A percentile compares a stretch with the other conserved stretches of the same genome.
phyloP scores from a whole-genome alignment of 176 grass and related monocot species.

The Dendrocalamus sinicus region DNA sequence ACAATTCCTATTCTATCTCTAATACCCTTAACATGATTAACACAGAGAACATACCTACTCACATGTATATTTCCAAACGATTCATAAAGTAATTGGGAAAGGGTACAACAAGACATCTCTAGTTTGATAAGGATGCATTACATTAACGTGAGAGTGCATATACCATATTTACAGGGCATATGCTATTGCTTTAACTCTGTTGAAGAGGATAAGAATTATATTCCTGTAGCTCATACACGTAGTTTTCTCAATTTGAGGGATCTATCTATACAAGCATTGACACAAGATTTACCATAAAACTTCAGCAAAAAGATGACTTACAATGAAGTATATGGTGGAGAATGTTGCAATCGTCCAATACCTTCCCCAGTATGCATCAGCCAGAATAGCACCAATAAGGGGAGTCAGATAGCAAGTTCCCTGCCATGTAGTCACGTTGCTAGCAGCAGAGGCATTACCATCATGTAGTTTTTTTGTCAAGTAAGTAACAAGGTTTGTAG shows the following conservation, averaged over 20 bases:
- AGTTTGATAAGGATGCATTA: conserved; percentile 9
- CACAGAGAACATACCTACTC: background rate
- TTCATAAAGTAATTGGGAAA: conserved; percentile 11
- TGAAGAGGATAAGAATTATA: background rate
- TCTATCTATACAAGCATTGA: conserved; percentile 4
- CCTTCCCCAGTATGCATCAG: conserved; percentile 90
- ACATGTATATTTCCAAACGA: background rate
- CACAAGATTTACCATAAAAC: background rate
- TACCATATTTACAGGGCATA: background rate
- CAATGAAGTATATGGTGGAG: conserved; percentile 84
- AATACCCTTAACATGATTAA: too few species aligned
- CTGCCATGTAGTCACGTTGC: conserved; percentile 79
- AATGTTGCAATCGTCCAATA: conserved; percentile 89
- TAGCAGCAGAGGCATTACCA: conserved; percentile 83
- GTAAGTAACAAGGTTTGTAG: conserved; percentile 86
- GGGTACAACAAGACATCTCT: background rate
- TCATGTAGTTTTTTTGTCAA: conserved; percentile 82
- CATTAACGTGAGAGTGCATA: background rate
- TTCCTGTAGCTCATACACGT: background rate
- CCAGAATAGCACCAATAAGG: conserved; percentile 81
- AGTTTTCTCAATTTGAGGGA: background rate
- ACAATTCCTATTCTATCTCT: too few species aligned
- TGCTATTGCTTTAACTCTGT: background rate
- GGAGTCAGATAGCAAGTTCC: conserved; percentile 88
- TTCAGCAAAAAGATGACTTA: conserved; percentile 51